Conservation (phyloP, 2,329 filamentous ascomycete genomes). For the Chrysoporthe cubensis region DNA sequence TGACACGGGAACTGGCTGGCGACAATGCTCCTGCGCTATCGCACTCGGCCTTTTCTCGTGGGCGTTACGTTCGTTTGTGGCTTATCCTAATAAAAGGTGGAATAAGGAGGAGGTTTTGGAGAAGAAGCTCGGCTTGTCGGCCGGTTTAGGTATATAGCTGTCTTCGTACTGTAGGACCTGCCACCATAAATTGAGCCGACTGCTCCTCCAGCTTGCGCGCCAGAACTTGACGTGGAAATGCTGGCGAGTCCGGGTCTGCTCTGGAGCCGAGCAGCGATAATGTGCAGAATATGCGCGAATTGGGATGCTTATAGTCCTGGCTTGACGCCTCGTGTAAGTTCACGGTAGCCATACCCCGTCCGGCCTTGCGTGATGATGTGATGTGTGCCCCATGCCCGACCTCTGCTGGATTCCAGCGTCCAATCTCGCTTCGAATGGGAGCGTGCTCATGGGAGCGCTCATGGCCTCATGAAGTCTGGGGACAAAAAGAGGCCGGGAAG, state of each 20-base stretch:
- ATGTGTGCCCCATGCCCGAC: background rate
- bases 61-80: slow-evolving; percentile 26
- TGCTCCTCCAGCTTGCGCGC: background rate
- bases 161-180: background rate
- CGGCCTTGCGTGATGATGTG: background rate
- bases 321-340: background rate
- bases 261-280: background rate
- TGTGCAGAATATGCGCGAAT: background rate
- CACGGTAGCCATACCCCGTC: background rate
- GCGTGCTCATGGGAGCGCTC: background rate
- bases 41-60: slow-evolving; percentile 34
- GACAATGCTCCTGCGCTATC: slow-evolving; percentile 62
- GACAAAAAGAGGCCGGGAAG: background rate
- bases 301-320: background rate
- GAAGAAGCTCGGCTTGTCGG: background rate
- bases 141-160: background rate
- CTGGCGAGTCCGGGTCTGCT: background rate
- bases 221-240: background rate
- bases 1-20: slow-evolving; percentile 47
- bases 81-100: background rate
- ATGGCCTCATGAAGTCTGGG: background rate
- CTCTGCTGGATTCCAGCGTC: no score
- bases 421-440: no score
- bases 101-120: background rate
- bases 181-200: background rate